Evolutionary conservation across 2,329 filamentous ascomycete genomes (phyloP).

Genomic region (Colletotrichum eremochloae): DNA sequence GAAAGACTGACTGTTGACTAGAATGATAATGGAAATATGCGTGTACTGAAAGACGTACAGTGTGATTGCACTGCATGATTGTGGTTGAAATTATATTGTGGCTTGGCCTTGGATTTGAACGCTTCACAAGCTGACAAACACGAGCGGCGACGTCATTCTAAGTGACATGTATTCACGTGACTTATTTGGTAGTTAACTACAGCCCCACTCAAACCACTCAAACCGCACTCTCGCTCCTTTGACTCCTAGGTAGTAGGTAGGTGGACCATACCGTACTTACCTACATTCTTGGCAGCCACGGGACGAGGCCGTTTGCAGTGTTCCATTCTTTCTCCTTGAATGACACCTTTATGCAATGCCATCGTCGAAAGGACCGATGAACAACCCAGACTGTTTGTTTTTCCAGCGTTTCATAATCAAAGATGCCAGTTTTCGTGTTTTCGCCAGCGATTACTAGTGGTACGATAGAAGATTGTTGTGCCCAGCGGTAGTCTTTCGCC

Average conservation of each 20-base stretch:
- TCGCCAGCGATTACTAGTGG: not conserved
- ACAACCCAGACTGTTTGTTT: not conserved
- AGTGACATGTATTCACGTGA: conserved; percentile 3
- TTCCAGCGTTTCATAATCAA: not conserved
- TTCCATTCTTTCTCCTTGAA: not conserved
- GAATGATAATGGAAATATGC: not conserved
- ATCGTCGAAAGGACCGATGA: not conserved
- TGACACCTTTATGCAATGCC: not conserved
- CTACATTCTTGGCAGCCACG: not conserved
- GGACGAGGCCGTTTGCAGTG: not conserved
- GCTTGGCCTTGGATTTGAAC: not conserved
- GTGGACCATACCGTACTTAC: not conserved
- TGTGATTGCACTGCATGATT: not conserved
- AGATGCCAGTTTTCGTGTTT: not conserved
- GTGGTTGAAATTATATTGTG: not conserved
- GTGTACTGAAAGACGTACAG: not conserved
- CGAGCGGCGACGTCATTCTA: conserved; percentile 15
- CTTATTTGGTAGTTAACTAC: not conserved
- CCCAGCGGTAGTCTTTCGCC: conserved; percentile 76
- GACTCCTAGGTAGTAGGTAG: not conserved
- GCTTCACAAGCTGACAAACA: conserved; percentile 17
- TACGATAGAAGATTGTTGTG: conserved; percentile 31
- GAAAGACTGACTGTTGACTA: not conserved
- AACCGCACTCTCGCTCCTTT: not conserved
- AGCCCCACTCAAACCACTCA: not conserved